Percentiles rank a stretch among this genome's conserved stretches.
Conservation (phyloP, 129 eudicot species). For the Artemisia annua region DNA sequence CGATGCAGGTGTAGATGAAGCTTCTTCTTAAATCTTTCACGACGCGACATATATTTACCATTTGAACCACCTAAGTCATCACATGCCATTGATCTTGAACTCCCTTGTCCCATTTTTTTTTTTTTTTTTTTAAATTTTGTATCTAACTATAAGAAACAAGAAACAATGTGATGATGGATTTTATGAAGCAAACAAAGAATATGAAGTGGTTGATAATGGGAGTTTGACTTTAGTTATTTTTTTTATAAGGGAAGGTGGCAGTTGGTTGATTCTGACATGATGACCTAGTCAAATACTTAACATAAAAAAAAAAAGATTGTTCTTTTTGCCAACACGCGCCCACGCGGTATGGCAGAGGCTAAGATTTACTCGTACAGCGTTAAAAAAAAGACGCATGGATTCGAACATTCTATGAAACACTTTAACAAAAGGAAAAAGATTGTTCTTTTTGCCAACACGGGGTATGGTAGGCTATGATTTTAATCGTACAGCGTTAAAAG, state of each 20-base stretch:
- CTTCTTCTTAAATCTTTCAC: constrained; percentile 43
- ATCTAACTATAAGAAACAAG: background rate
- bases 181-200: background rate
- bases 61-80: constrained; percentile 42
- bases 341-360: constrained; percentile 5
- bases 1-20: constrained; percentile 48
- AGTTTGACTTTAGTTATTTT: constrained; percentile 3
- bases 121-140: too few species aligned
- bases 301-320: background rate
- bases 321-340: background rate
- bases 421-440: too few species aligned
- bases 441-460: too few species aligned
- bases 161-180: background rate
- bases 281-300: background rate
- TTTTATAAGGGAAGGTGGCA: constrained; percentile 15
- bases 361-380: background rate
- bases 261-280: background rate
- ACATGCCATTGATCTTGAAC: constrained; percentile 44
- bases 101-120: constrained; percentile 63
- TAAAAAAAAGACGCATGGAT: too few species aligned
- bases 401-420: too few species aligned
- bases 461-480: too few species aligned
- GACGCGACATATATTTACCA: constrained; percentile 33
- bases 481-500: too few species aligned
- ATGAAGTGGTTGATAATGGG: constrained; percentile 23